Percentiles rank a stretch among this genome's conserved stretches.
phyloP scores from a whole-genome alignment of 2,329 filamentous ascomycete species.

The Monosporascus sp. region DNA sequence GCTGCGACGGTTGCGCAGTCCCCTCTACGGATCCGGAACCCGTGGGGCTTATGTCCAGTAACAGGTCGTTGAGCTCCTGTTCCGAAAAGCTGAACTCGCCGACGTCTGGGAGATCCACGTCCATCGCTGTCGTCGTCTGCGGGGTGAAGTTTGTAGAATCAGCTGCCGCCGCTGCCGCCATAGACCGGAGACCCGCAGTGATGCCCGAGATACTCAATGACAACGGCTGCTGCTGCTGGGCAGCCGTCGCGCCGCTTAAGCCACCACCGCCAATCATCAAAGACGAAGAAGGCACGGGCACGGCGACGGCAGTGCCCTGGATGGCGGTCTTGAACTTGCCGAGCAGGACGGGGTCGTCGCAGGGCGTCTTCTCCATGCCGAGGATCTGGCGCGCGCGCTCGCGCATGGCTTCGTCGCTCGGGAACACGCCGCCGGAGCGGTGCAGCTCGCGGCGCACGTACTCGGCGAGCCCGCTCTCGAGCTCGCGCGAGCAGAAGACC shows the following conservation, averaged over 20 bases:
- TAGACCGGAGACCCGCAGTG: conserved; percentile 6
- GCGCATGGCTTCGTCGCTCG: conserved; percentile 42
- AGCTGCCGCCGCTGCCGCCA: background rate
- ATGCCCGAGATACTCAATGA: conserved; percentile 1
- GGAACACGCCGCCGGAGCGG: conserved; percentile 36
- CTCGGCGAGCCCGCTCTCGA: conserved; percentile 48
- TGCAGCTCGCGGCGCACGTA: conserved; percentile 40
- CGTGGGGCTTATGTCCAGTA: conserved; percentile 18
- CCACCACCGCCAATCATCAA: background rate
- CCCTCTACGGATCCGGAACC: background rate
- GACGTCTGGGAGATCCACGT: conserved; percentile 4
- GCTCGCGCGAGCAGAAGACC: conserved; percentile 54
- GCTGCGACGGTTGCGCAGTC: conserved; percentile 1
- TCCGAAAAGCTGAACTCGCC: conserved; percentile 18
- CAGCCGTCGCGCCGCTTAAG: background rate
- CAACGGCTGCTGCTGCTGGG: background rate
- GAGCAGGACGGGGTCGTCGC: conserved; percentile 48
- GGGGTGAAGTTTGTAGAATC: background rate
- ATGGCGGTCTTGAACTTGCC: conserved; percentile 49
- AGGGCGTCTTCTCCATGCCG: conserved; percentile 41
- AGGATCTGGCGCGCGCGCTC: conserved; percentile 45
- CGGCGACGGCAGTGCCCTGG: conserved; percentile 8
- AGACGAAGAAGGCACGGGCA: background rate
- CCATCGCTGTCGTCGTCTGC: conserved; percentile 13
- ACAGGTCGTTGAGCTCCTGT: conserved; percentile 24